A percentile compares a stretch with the other conserved stretches of the same genome.
These are phyloP conservation scores for Phyllosticta citrichinensis DNA, from an alignment of 2,329 filamentous ascomycete species.

Conservation along the genomic window DNA sequence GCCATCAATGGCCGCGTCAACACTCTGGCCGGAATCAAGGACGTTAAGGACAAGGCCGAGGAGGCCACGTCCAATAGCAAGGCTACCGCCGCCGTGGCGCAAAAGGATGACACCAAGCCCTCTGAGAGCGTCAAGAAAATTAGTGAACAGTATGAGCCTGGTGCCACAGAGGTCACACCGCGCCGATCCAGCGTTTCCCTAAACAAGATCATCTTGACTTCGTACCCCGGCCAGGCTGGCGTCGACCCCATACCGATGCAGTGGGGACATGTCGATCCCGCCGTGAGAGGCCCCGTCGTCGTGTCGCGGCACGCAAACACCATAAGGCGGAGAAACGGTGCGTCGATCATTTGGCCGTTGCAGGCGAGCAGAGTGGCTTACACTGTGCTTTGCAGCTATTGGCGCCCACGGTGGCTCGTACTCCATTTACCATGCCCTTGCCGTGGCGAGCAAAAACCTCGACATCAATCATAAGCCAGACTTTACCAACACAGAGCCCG, in stretches of 20 bases:
- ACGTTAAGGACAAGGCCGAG: conserved; percentile 42
- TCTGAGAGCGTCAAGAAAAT: conserved; percentile 25
- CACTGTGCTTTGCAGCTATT: conserved; percentile 38
- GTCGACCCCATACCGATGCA: conserved; percentile 83
- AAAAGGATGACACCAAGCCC: conserved; percentile 24
- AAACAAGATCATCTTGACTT: conserved; percentile 60
- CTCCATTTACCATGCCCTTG: conserved; percentile 88
- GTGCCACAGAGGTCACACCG: conserved; percentile 18
- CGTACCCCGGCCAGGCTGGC: conserved; percentile 87
- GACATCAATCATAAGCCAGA: conserved; percentile 69
- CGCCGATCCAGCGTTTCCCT: conserved; percentile 33
- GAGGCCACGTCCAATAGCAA: conserved; percentile 12
- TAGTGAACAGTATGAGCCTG: conserved; percentile 30
- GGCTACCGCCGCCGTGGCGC: conserved; percentile 17
- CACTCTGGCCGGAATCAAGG: conserved; percentile 48
- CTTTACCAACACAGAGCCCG: conserved; percentile 81
- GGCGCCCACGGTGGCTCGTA: conserved; percentile 82
- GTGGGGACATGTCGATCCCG: conserved; percentile 73
- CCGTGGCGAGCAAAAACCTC: conserved; percentile 83
- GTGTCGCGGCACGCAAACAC: conserved; percentile 69
- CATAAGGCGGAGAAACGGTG: conserved; percentile 72
- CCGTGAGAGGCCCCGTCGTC: conserved; percentile 73
- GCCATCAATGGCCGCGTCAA: conserved; percentile 53
- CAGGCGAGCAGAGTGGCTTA: neutral
- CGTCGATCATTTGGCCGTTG: conserved; percentile 10